These are phyloP conservation scores for Lablab purpureus DNA, from an alignment of 306 rosid genomes.

Conservation along the genomic window DNA sequence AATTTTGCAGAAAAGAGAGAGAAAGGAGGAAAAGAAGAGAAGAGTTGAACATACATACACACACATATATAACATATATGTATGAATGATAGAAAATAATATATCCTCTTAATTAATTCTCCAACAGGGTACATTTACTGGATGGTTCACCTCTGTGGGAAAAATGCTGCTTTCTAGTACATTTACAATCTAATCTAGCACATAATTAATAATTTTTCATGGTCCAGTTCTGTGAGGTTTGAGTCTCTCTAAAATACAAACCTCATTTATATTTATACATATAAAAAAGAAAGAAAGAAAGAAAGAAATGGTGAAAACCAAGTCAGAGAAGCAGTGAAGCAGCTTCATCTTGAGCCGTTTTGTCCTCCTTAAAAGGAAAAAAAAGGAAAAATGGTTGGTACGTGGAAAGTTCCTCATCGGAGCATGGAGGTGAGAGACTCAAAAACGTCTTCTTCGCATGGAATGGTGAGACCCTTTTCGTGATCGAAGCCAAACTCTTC, in stretches of 20 bases:
- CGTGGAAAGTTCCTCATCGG: constrained; percentile 43
- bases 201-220: constrained; percentile 24
- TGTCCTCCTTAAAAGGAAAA: constrained; percentile 4
- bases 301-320: constrained; percentile 23
- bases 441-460: constrained; percentile 79
- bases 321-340: constrained; percentile 81
- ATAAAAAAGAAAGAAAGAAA: background rate
- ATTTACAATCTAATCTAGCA: constrained; percentile 53
- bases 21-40: background rate
- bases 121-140: constrained; percentile 59
- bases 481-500: constrained; percentile 94
- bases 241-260: constrained; percentile 48
- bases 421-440: constrained; percentile 82
- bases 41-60: too few relatives aligned
- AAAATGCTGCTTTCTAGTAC: constrained; percentile 41
- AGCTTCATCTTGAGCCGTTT: constrained; percentile 70
- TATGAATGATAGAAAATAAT: background rate
- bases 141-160: constrained; percentile 52
- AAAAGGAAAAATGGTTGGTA: background rate
- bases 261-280: background rate
- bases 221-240: constrained; percentile 56
- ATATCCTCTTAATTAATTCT: constrained; percentile 14
- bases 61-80: background rate
- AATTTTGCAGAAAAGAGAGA: background rate
- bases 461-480: constrained; percentile 90